Evolutionary conservation across 768 basidiomycete genomes (phyloP), one percentile per base, ranked within the genome.

Genomic region (Suillus subluteus): DNA sequence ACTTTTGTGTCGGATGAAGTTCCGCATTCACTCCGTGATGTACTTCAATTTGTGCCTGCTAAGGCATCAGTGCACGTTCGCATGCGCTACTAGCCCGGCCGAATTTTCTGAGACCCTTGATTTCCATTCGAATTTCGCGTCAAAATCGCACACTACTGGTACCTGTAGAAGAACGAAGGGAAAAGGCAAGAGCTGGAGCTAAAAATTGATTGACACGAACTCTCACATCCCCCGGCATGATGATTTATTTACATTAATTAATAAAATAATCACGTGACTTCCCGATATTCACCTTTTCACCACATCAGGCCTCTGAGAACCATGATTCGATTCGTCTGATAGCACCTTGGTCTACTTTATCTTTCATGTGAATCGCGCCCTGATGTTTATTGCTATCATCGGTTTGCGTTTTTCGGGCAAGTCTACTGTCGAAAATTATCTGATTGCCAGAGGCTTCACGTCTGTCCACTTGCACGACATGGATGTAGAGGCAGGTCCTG

Each of bases 361-460:
- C 38, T 30, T 41, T 26, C 15, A 26, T 41, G 26, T 41, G 18
- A 21, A 30, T 30, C 59, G 6, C n/a, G 37, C 26, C 18, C 40
- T 64, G 65, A 91, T 91, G 90, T 86, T 91, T 75, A 82, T 91
- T 70, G 86, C 88, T 35, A 84, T 92, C 61, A 79, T 90, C 59
- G 91, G 90, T 55, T 86, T 90, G 0, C 82, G 80, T 15, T 83
- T 78, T 66, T 84, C 91, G 30, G 91, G 91, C 9, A 89, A 88
- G 72, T 82, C 86, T 13, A 79, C 80, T 18, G 79, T 93, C 21
- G 80, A 86, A 72, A 80, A 87, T 38, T 91, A 88, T 72, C 82
- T 92, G 21, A 78, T 87, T 38, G 72, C 76, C 4, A 86, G 89
- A 69, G 85, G 84, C 6, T 94, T 92, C 70, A 80, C 77, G 16